Conservation (phyloP, 192 early-diverging fungal genomes). For the Funneliformis mosseae region DNA sequence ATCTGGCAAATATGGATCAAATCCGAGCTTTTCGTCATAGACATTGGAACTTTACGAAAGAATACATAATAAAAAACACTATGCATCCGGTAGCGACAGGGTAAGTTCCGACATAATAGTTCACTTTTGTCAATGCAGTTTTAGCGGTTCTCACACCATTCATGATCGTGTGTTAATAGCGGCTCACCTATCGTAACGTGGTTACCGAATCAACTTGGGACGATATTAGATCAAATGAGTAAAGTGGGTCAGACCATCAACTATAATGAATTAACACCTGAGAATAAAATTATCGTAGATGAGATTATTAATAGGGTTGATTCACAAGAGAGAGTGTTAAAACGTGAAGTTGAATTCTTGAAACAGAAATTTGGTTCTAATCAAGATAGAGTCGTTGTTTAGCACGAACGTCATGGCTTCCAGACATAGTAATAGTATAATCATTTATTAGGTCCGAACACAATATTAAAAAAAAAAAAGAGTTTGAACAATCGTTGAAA, state of each 20-base stretch:
- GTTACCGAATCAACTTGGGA: constrained; percentile 72
- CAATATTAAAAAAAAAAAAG: too few relatives aligned
- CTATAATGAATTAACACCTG: constrained; percentile 53
- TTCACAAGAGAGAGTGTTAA: constrained; percentile 65
- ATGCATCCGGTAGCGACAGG: constrained; percentile 76
- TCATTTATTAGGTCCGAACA: too few relatives aligned
- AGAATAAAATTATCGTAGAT: constrained; percentile 64
- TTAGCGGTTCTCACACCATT: constrained; percentile 50
- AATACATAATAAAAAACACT: constrained; percentile 81
- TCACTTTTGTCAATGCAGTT: constrained; percentile 46
- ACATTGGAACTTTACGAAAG: constrained; percentile 89
- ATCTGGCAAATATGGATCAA: constrained; percentile 80
- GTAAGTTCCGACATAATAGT: constrained; percentile 15
- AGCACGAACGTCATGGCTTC: too few relatives aligned
- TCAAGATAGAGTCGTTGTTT: constrained; percentile 26
- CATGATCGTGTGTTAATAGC: constrained; percentile 52
- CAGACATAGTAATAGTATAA: too few relatives aligned
- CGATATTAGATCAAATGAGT: constrained; percentile 64
- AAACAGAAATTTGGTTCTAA: constrained; percentile 36
- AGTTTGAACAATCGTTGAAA: too few relatives aligned
- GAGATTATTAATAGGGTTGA: constrained; percentile 58
- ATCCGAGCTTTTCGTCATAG: constrained; percentile 82
- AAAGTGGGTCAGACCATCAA: constrained; percentile 61
- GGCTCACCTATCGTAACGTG: constrained; percentile 70
- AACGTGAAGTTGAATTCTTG: constrained; percentile 63